phyloP scores from a whole-genome alignment of 1,284 basidiomycete genomes.

The Rhodofomes roseus region DNA sequence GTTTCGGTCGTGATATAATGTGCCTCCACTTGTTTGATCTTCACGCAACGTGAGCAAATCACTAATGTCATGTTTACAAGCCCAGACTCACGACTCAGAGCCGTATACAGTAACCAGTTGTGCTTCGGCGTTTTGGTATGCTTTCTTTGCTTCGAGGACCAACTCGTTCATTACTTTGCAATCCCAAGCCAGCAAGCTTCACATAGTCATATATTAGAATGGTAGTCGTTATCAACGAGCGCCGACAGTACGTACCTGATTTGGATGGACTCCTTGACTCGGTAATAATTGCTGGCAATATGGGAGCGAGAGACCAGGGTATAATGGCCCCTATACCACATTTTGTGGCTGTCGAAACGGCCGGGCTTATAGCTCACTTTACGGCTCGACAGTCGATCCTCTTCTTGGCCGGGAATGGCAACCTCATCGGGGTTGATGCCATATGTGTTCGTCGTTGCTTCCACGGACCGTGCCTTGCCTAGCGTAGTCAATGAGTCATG shows the following conservation, averaged over 20 bases:
- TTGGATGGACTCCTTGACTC: neutral
- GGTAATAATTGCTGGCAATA: neutral
- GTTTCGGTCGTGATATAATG: conserved; percentile 56
- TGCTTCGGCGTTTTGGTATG: conserved; percentile 47
- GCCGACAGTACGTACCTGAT: neutral
- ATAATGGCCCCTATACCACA: neutral
- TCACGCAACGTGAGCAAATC: neutral
- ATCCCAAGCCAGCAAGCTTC: conserved; percentile 49
- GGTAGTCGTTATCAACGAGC: neutral
- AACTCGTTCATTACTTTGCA: conserved; percentile 46
- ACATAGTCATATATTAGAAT: neutral
- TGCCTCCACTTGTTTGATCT: conserved; percentile 47
- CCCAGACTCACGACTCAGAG: conserved; percentile 38
- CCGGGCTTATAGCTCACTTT: neutral
- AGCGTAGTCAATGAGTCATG: neutral
- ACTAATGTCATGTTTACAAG: neutral
- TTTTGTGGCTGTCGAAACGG: neutral
- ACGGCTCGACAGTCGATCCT: neutral
- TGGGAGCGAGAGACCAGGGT: neutral
- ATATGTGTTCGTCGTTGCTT: neutral
- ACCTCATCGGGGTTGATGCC: neutral
- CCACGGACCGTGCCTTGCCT: neutral
- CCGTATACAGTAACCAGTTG: conserved; percentile 53
- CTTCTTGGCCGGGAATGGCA: neutral
- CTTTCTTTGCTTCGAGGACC: conserved; percentile 52